Evolutionary conservation across 2,329 filamentous ascomycete species (phyloP), one percentile per base, ranked within the genome.

Genomic region (Lecanosticta acicola): DNA sequence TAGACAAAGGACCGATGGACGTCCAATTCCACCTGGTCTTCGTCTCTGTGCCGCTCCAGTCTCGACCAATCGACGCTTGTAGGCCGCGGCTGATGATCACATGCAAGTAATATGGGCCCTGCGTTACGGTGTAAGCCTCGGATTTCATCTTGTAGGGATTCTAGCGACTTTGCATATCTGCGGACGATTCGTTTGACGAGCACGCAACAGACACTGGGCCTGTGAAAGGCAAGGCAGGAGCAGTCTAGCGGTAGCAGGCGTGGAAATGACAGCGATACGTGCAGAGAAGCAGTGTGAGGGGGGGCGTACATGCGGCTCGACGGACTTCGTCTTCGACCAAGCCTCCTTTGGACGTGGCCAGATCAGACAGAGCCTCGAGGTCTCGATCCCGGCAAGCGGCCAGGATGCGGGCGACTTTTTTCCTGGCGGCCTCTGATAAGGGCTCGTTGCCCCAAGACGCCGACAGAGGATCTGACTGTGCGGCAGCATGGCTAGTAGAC

Each of bases 1-100:
- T 96, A 94, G 50, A 97, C 85, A 68, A 98, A 98, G n/a, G 93
- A 90, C 45, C 93, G 80, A 68, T 96, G 81, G 45, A 98, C 93
- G 64, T 98, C 93, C 39, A 97, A 77, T 61, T 83, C 78, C 32
- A 98, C 89, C 69, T 98, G 93, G 40, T 85, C 82, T 66, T 98
- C 93, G 60, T 98, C 93, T 26, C 71, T 72, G 68, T 98, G 93
- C n/a, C 68, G 75, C 21, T 84, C 79, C 33, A 95, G 71, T n/a
- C 73, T 62, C 51, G 71, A 70, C 84, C 84, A 87, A 46, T 63
- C 53, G 9, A 64, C 52, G 33, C 53, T 45, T 32, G 45, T 49
- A 16, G 17, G 26, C 49, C 50, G 38, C 42, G 48, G 40, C 20
- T 57, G 47, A 32, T 62, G 43, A 19, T 58, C 50, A 45, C 67